Evolutionary conservation across 2,329 filamentous ascomycete genomes (phyloP), one percentile per base, ranked within the genome.

Genomic region (Diaporthe citrichinensis): DNA sequence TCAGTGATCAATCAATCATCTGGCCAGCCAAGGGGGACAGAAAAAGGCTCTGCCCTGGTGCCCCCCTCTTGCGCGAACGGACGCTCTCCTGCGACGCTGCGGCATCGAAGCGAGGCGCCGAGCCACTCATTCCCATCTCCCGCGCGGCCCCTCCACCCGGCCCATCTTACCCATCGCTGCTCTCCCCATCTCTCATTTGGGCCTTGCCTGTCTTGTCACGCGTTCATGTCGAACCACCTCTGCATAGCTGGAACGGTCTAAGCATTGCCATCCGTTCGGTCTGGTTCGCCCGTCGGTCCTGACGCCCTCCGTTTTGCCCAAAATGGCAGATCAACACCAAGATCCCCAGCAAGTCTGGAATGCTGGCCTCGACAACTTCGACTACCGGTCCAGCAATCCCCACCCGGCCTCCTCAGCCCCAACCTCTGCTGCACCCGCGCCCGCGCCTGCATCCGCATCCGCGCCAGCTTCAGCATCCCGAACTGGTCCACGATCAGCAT

Each of bases 151-250:
- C 65, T 68, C 65, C 31, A 53, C 65, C 65, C 31, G 44, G 71
- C 71, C 77, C 79, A 77, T 77, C 74, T 71, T 65, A 49, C 61
- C 44, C 44, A 34, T 31, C 44, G 23, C 46, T 51, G 62, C 44
- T 58, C 71, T 72, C 58, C 49, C 58, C 74, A 77, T 77, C 77
- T 73, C 77, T 79, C 77, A 77, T 78, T 78, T 79, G 77, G 77
- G 77, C 76, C 31, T 68, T 68, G 65, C 46, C 65, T 68, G 65
- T 68, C 46, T 78, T 75, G 71, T 76, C 78, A 76, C 78, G 78
- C 78, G 79, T 80, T 78, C 78, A 83, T 82, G 81, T 83, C 81
- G 81, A 82, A 82, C 81, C 80, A 82, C 78, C 78, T 77, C 76
- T 80, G 81, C 81, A 81, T 82, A 79, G 81, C 75, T 80, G 80